These are phyloP conservation scores for Paxillus involutus DNA, from an alignment of 768 basidiomycete species.

Conservation along the genomic window DNA sequence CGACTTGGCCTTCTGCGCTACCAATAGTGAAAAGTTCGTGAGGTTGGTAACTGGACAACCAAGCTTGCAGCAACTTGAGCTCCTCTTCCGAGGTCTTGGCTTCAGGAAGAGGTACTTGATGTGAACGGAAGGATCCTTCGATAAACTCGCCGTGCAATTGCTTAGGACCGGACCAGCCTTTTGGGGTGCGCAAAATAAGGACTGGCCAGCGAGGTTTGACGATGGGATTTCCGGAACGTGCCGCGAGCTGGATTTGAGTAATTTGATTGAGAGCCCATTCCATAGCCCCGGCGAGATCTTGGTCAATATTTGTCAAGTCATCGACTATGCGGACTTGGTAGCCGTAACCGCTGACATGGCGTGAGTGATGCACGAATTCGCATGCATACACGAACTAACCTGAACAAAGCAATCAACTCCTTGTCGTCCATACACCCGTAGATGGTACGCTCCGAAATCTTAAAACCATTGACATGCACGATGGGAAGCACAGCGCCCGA, in stretches of 20 bases:
- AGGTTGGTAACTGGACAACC: conserved; percentile 75
- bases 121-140: conserved; percentile 80
- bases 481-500: conserved; percentile 92
- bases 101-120: conserved; percentile 84
- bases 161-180: conserved; percentile 75
- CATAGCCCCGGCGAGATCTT: conserved; percentile 77
- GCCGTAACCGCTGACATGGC: conserved; percentile 63
- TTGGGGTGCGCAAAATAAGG: conserved; percentile 82
- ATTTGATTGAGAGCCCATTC: conserved; percentile 80
- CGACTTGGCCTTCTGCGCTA: conserved; percentile 11
- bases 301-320: conserved; percentile 63
- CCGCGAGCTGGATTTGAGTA: conserved; percentile 74
- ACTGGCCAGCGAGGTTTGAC: conserved; percentile 92
- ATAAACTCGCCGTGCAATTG: conserved; percentile 65
- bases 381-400: conserved; percentile 37
- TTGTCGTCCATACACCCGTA: conserved; percentile 90
- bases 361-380: conserved; percentile 3
- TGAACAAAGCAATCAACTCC: conserved; percentile 74
- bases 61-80: conserved; percentile 60
- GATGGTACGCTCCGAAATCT: conserved; percentile 89
- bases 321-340: conserved; percentile 86
- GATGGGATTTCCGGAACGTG: conserved; percentile 73
- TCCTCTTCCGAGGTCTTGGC: conserved; percentile 66
- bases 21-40: conserved; percentile 58
- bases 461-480: conserved; percentile 85